phyloP scores from a whole-genome alignment of 2,329 filamentous ascomycete species.

The Colletotrichum trifolii region DNA sequence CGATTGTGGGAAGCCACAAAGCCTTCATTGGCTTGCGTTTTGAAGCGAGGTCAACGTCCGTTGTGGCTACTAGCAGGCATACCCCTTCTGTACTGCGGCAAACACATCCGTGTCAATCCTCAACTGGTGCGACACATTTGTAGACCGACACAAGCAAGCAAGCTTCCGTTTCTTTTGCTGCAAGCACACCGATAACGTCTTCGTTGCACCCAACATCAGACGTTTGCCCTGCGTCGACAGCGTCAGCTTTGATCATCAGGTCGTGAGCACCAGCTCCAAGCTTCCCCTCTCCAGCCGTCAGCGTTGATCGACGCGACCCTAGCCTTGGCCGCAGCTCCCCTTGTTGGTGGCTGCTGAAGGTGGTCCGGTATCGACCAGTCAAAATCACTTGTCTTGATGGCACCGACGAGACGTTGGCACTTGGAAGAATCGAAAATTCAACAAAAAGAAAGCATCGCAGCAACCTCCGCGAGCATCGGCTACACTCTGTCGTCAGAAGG shows the following conservation, averaged over 20 bases:
- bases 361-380: neutral
- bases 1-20: constrained; percentile 8
- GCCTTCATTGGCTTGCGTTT: constrained; percentile 1
- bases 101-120: constrained; percentile 12
- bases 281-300: constrained; percentile 12
- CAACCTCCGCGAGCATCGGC: constrained; percentile 16
- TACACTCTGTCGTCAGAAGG: constrained; percentile 26
- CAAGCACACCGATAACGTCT: neutral
- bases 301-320: constrained; percentile 14
- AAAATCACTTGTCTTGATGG: neutral
- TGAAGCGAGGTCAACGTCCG: constrained; percentile 17
- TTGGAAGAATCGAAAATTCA: constrained; percentile 7
- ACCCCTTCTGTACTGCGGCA: constrained; percentile 6
- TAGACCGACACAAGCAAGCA: too few species aligned
- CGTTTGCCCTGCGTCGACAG: constrained; percentile 2
- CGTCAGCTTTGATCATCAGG: neutral
- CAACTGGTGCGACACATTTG: too few species aligned
- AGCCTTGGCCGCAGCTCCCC: constrained; percentile 4
- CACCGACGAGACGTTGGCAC: neutral
- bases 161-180: too few species aligned
- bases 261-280: constrained; percentile 14
- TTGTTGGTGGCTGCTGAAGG: constrained; percentile 9
- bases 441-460: constrained; percentile 16
- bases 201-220: constrained; percentile 17
- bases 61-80: constrained; percentile 13